Evolutionary conservation across 331 rosid species (phyloP).

Genomic region (Rhamnella rubrinervis): DNA sequence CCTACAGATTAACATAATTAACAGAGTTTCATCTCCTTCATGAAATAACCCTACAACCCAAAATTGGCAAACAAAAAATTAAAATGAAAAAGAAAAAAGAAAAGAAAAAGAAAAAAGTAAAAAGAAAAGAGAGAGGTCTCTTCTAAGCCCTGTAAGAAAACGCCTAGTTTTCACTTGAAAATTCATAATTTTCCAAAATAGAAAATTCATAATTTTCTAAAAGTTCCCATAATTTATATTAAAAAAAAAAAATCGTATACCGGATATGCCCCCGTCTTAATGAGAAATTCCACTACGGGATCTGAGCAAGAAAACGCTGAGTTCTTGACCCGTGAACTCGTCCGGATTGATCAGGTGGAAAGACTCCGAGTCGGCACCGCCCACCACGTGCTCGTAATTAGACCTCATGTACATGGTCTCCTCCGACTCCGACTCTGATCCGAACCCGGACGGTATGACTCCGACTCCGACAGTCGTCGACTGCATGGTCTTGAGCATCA

Average conservation of each 20-base stretch:
- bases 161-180: conserved; percentile 29
- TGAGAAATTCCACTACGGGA: conserved; percentile 39
- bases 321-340: conserved; percentile 84
- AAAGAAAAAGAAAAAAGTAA: no score
- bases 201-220: neutral
- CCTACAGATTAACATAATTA: conserved; percentile 22
- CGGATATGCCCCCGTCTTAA: conserved; percentile 14
- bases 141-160: conserved; percentile 18
- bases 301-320: conserved; percentile 88
- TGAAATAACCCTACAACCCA: neutral
- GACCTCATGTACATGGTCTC: conserved; percentile 88
- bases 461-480: conserved; percentile 82
- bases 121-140: no score
- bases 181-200: neutral
- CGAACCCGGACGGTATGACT: conserved; percentile 62
- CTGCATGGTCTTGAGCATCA: conserved; percentile 65
- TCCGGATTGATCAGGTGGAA: conserved; percentile 89
- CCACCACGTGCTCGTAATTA: conserved; percentile 85
- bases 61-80: no score
- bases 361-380: conserved; percentile 70
- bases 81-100: no score
- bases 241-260: neutral
- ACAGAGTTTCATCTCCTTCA: neutral
- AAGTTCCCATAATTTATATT: neutral
- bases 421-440: conserved; percentile 45